Percentiles rank a stretch among this genome's conserved stretches.
Evolutionary conservation across 306 rosid genomes (phyloP).

Genomic region (Sindora glabra): DNA sequence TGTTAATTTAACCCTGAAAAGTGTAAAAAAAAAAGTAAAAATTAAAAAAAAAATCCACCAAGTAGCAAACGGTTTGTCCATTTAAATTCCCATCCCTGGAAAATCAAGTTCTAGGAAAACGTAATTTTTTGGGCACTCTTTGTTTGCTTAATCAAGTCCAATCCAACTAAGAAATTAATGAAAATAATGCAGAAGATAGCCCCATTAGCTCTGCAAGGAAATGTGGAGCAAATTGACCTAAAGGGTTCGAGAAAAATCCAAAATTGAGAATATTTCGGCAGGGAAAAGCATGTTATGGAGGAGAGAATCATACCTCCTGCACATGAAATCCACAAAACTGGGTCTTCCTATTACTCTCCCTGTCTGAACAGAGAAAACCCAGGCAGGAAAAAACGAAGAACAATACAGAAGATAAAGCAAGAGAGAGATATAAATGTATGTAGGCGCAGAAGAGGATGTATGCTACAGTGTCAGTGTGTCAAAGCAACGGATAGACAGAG

Average conservation of each 20-base stretch:
- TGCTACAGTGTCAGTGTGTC: neutral
- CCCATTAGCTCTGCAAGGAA: neutral
- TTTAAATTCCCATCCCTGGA: neutral
- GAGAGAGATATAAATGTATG: no score
- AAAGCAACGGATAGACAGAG: neutral
- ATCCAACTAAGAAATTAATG: neutral
- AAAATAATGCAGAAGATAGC: neutral
- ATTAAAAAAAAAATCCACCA: neutral
- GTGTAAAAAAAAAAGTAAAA: neutral
- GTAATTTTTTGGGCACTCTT: neutral
- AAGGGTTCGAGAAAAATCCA: neutral
- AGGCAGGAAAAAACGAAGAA: neutral
- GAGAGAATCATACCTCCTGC: conserved; percentile 26
- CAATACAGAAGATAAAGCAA: neutral
- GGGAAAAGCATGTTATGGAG: neutral
- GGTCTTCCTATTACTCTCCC: neutral
- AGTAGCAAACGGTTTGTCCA: neutral
- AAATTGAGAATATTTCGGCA: conserved; percentile 3
- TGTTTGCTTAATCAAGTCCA: neutral
- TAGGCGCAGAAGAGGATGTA: no score
- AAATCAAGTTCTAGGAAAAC: no score
- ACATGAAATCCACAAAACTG: conserved; percentile 18
- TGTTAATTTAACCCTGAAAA: neutral
- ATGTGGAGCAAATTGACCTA: neutral
- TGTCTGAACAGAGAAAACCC: neutral